A percentile compares a stretch with the other conserved stretches of the same genome.
Conservation (phyloP, 1,139 yeast genomes). For the Blastobotrys arbuscula region DNA sequence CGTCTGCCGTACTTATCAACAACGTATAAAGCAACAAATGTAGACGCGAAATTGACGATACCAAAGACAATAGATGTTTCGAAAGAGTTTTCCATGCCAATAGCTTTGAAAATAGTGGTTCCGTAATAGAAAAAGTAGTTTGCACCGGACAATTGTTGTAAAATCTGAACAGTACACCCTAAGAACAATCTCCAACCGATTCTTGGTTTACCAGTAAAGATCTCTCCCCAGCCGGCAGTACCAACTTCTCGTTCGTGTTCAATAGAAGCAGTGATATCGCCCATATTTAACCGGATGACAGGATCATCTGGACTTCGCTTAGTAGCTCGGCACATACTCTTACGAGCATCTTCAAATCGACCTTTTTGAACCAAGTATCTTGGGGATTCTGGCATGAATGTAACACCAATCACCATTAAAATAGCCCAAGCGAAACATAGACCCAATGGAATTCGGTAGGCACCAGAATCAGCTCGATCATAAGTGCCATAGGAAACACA, state of each 20-base stretch:
- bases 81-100: conserved; percentile 60
- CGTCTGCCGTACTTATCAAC: conserved; percentile 73
- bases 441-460: conserved; percentile 59
- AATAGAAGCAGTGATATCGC: conserved; percentile 40
- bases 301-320: conserved; percentile 8
- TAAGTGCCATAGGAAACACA: conserved; percentile 63
- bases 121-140: conserved; percentile 81
- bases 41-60: conserved; percentile 70
- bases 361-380: conserved; percentile 43
- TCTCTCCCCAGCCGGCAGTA: conserved; percentile 12
- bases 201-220: conserved; percentile 10
- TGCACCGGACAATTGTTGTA: conserved; percentile 30
- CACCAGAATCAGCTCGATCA: conserved; percentile 43
- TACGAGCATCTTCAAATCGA: conserved; percentile 15
- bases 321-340: conserved; percentile 3
- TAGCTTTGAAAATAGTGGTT: conserved; percentile 69
- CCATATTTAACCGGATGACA: conserved; percentile 33
- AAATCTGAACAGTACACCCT: conserved; percentile 10
- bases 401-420: conserved; percentile 46
- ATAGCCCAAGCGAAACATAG: conserved; percentile 43
- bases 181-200: conserved; percentile 34
- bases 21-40: conserved; percentile 59
- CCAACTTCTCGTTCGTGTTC: conserved; percentile 28
- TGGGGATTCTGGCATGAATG: conserved; percentile 74
- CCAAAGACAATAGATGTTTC: conserved; percentile 73